Base-by-base conservation (phyloP, 2,329 filamentous ascomycete genomes). In the Talaromyces sp. region DNA sequence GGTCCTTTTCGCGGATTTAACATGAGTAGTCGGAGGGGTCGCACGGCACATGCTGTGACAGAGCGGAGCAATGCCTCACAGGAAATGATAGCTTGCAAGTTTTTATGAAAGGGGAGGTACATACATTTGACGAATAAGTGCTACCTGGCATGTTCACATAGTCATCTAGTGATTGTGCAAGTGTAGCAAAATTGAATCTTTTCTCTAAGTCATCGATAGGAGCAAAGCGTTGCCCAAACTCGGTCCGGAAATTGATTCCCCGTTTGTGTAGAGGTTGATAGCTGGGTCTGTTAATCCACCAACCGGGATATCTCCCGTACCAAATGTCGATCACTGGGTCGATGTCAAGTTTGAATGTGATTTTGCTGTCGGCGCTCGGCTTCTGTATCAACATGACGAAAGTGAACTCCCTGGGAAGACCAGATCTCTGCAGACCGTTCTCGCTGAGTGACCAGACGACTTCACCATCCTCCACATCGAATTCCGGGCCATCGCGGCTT, bases 381-480 rank as follows among this genome's bases (percentile, higher is more conserved):
- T 82, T 82, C 60, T 81, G 77, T 10, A 84, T 72, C 6, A 84
- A 70, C 73, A 84, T 77, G 16, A 82, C 81, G 68, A 84, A 83
- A 2, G 82, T 83, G 59, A 84, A 83, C 64, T 84, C 82, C 9
- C 82, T 76, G 10, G 82, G 82, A 4, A 84, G 70, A 2, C 82
- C 82, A 4, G 80, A 82, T 27, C 78, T 75, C 67, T 84, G 82
- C 9, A 83, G 71, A 43, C 70, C 67, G 64, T 84, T 84, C 62
- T 84, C 82, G 62, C 82, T 80, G 1, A 84, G 73, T 4, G 82
- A 82, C 82, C 82, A 84, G 14, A 83, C 77, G 9, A 83, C 74
- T 67, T 81, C 78, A 2, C 75, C 80, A 52, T 81, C 78, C 57
- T 82, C 78, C 3, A 79, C 70, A 60, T 80, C 78, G 60, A 75